Evolutionary conservation across 2,329 filamentous ascomycete genomes (phyloP), one percentile per base, ranked within the genome.

Genomic region (Dactylellina haptotyla): DNA sequence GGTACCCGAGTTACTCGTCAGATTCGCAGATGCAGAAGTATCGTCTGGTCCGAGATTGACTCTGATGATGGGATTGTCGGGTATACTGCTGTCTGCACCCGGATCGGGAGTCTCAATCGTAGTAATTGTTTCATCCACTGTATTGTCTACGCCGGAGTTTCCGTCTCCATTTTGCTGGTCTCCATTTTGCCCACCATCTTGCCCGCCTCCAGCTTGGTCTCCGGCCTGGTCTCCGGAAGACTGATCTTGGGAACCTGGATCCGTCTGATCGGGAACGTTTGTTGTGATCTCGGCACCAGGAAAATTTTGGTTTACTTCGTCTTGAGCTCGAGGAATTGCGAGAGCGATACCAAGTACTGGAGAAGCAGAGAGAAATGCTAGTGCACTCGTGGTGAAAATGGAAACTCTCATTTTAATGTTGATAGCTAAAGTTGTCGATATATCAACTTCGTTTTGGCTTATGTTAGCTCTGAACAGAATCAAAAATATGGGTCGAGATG

Each of bases 341-440:
- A 73, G 16, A 12, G 67, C 67, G 1, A 23, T 37, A 8, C 53
- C 61, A 14, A 73, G 16, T 6, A 66, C 54, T 5, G 67, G 67
- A 18, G 61, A 59, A 9, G 59, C 53, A 16, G 65, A 66, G 16
- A 73, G 16, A 20, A 73, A 50, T 8, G 69, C 69, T 20, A 73
- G 53, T 1, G 45, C 9, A 20, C 61, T 48, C 18, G 69, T 50
- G 5, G 61, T 20, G 4, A 46, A 18, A n/a, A 65, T 39, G 12
- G 41, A 34, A 41, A 26, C 14, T 16, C 37, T 72, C 59, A 64
- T 64, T 43, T 64, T 58, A 0, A 30, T 16, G 8, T 4, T 43
- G n/a, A 8, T n/a, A n/a, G n/a, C n/a, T n/a, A n/a, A n/a, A n/a
- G n/a, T n/a, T n/a, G n/a, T n/a, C n/a, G n/a, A n/a, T n/a, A n/a